Conservation (phyloP, 2,329 filamentous ascomycete genomes). For the Calonectria henricotiae region DNA sequence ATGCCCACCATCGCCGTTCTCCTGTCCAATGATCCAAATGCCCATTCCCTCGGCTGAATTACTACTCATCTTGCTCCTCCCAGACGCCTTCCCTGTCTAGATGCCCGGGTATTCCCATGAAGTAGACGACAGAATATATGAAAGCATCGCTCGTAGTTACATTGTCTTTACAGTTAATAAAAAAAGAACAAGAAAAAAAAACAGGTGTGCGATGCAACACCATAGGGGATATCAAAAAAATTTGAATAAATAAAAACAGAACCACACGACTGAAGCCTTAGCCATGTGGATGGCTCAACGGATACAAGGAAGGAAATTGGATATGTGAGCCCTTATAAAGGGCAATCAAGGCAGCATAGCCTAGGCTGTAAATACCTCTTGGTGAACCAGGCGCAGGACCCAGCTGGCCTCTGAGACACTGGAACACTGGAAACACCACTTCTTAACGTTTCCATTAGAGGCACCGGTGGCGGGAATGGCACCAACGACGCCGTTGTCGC, state of each 20-base stretch:
- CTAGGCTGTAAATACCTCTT: slow-evolving; percentile 67
- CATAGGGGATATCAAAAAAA: slow-evolving; percentile 51
- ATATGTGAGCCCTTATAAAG: slow-evolving; percentile 6
- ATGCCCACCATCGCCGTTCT: slow-evolving; percentile 26
- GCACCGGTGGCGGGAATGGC: slow-evolving; percentile 68
- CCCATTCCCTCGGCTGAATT: neutral
- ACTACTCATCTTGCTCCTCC: slow-evolving; percentile 29
- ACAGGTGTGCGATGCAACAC: slow-evolving; percentile 38
- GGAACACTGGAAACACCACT: slow-evolving; percentile 76
- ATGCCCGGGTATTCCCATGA: slow-evolving; percentile 43
- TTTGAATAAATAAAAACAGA: slow-evolving; percentile 31
- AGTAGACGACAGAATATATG: slow-evolving; percentile 38
- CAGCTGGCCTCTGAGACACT: slow-evolving; percentile 70
- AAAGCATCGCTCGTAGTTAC: slow-evolving; percentile 45
- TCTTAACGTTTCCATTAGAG: slow-evolving; percentile 71
- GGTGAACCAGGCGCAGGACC: slow-evolving; percentile 72
- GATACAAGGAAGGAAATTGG: slow-evolving; percentile 23
- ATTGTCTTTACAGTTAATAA: slow-evolving; percentile 30
- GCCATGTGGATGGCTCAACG: slow-evolving; percentile 27
- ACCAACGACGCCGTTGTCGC: slow-evolving; percentile 72
- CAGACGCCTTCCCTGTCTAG: slow-evolving; percentile 50
- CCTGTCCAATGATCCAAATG: slow-evolving; percentile 32
- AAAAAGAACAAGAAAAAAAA: slow-evolving; percentile 35
- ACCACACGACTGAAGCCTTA: neutral
- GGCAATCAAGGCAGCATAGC: slow-evolving; percentile 22